Percentiles rank a stretch among this genome's conserved stretches.
phyloP scores from a whole-genome alignment of 176 grass and related monocot species.

The Thinopyrum elongatum region DNA sequence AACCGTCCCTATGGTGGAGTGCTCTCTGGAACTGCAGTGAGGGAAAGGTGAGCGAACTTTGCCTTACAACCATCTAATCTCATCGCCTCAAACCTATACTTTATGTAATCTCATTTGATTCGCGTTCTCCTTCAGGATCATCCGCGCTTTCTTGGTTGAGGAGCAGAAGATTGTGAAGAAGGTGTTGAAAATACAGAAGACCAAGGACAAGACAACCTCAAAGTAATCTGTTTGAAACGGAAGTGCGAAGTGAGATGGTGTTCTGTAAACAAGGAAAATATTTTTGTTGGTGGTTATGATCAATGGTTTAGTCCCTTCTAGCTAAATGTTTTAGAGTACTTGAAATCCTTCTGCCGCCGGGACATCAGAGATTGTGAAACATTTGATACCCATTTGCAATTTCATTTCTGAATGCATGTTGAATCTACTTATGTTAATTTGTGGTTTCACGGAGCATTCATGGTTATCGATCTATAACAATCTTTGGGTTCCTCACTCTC shows the following conservation, averaged over 20 bases:
- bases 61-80: not conserved
- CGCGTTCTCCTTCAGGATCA: conserved; percentile 49
- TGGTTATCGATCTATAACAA: not conserved
- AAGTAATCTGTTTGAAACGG: conserved; percentile 39
- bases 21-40: conserved; percentile 55
- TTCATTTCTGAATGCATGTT: conserved; percentile 41
- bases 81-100: not conserved
- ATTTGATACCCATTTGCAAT: conserved; percentile 40
- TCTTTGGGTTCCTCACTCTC: too few species aligned
- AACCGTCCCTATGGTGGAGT: conserved; percentile 71
- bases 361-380: conserved; percentile 46
- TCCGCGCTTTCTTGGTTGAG: conserved; percentile 87
- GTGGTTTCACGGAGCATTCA: not conserved
- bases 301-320: conserved; percentile 50
- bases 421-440: conserved; percentile 30
- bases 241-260: conserved; percentile 10
- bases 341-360: conserved; percentile 31
- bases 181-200: conserved; percentile 93
- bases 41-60: conserved; percentile 46
- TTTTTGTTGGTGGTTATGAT: conserved; percentile 58
- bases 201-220: conserved; percentile 63
- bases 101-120: not conserved
- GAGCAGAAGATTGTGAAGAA: conserved; percentile 99
- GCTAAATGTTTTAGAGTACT: conserved; percentile 50
- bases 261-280: conserved; percentile 55